phyloP scores from a whole-genome alignment of 2,329 filamentous ascomycete genomes.

The Thyridium curvatum region DNA sequence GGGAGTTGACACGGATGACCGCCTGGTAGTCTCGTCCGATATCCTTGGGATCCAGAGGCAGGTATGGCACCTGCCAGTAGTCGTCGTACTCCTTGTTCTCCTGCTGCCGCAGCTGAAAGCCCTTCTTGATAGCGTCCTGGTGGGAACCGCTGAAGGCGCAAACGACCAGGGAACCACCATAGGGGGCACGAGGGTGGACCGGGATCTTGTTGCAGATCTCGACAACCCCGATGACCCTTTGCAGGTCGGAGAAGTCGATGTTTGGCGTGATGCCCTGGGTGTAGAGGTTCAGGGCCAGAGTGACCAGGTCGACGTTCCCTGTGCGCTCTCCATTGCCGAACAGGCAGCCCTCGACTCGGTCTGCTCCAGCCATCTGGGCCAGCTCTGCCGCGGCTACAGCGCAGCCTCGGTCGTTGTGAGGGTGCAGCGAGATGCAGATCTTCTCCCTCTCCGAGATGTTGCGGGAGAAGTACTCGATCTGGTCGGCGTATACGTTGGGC shows the following conservation, averaged over 20 bases:
- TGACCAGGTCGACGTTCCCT: constrained; percentile 92
- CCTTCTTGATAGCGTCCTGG: constrained; percentile 95
- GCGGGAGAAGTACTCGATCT: constrained; percentile 91
- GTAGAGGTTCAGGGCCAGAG: constrained; percentile 87
- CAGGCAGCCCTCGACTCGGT: constrained; percentile 87
- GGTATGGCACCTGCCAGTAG: constrained; percentile 81
- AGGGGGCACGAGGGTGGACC: constrained; percentile 82
- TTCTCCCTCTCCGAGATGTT: constrained; percentile 81
- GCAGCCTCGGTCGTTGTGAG: constrained; percentile 90
- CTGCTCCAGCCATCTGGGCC: constrained; percentile 92
- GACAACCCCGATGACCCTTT: constrained; percentile 78
- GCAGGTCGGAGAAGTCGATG: constrained; percentile 88
- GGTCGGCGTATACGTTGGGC: constrained; percentile 91
- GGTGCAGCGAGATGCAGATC: constrained; percentile 83
- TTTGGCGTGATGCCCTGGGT: constrained; percentile 82
- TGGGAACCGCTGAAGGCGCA: constrained; percentile 89
- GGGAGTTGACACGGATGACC: constrained; percentile 95
- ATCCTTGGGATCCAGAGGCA: constrained; percentile 86
- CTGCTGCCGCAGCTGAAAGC: constrained; percentile 65
- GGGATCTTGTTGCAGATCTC: constrained; percentile 94
- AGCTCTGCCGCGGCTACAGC: constrained; percentile 86
- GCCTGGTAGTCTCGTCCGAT: constrained; percentile 97
- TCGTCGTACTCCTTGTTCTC: constrained; percentile 54
- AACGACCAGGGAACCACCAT: constrained; percentile 85
- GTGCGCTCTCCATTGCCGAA: constrained; percentile 95